Conservation (phyloP, 441 rosid species). For the Croton setiger region DNA sequence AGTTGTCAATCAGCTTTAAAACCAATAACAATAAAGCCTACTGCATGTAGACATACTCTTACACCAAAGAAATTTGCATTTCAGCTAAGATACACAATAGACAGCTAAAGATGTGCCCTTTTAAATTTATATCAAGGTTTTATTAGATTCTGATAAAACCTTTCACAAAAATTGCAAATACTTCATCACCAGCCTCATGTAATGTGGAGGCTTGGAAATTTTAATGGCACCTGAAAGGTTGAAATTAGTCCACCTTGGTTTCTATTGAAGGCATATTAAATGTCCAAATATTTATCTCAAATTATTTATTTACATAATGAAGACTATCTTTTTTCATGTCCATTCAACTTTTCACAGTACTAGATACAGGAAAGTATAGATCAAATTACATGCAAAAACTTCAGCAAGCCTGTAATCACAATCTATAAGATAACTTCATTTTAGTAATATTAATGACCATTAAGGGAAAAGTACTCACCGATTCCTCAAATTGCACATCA, state of each 20-base stretch:
- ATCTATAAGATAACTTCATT: background rate
- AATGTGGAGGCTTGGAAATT: background rate
- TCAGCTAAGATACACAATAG: background rate
- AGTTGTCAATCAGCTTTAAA: background rate
- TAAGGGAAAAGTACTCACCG: constrained; percentile 43
- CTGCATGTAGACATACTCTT: background rate
- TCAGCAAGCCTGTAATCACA: too few species aligned
- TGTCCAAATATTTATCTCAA: background rate
- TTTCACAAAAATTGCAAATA: background rate
- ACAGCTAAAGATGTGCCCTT: background rate
- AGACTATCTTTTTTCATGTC: background rate
- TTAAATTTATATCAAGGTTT: background rate
- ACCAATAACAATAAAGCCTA: background rate
- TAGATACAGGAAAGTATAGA: background rate
- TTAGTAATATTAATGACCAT: background rate
- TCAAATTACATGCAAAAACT: too few species aligned
- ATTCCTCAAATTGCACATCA: constrained; percentile 56
- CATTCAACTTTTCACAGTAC: background rate
- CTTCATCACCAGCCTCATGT: background rate
- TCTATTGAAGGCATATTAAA: background rate
- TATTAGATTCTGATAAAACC: background rate
- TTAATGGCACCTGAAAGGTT: background rate
- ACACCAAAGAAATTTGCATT: background rate
- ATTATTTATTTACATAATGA: background rate
- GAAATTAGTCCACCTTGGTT: background rate